Evolutionary conservation across 2,329 filamentous ascomycete species (phyloP).

Genomic region (Amesomyces nigricolor): DNA sequence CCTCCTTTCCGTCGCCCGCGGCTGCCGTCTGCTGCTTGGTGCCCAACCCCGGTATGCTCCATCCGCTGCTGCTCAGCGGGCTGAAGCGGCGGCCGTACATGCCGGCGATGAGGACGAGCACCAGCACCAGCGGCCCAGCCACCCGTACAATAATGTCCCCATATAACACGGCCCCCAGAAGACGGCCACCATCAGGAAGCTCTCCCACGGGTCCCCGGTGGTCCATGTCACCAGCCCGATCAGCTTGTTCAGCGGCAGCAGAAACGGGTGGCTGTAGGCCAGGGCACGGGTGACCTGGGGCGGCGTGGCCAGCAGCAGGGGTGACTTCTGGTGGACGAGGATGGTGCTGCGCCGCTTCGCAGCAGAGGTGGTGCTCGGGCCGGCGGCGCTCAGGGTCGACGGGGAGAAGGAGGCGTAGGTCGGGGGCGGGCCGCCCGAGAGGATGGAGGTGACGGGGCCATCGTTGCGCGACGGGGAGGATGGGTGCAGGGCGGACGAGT

Average conservation of each 20-base stretch:
- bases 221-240: constrained; percentile 90
- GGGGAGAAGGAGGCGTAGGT: constrained; percentile 91
- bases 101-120: constrained; percentile 72
- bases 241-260: constrained; percentile 80
- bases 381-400: constrained; percentile 63
- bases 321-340: constrained; percentile 94
- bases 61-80: constrained; percentile 79
- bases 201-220: constrained; percentile 90
- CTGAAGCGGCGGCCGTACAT: constrained; percentile 93
- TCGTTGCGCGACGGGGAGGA: constrained; percentile 30
- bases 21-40: constrained; percentile 29
- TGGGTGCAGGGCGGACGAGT: constrained; percentile 25
- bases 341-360: constrained; percentile 82
- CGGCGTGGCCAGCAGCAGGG: constrained; percentile 84
- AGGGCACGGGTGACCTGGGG: constrained; percentile 90
- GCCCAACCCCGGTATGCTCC: constrained; percentile 47
- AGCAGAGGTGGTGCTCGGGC: constrained; percentile 53
- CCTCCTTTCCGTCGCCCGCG: constrained; percentile 22
- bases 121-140: constrained; percentile 77
- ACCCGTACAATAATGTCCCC: constrained; percentile 76
- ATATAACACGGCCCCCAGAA: constrained; percentile 87
- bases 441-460: constrained; percentile 30
- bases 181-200: constrained; percentile 75
- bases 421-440: constrained; percentile 46
- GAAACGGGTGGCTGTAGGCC: constrained; percentile 91